Evolutionary conservation across 2,329 filamentous ascomycete species (phyloP).

Genomic region (Geoglossum cookeanum): DNA sequence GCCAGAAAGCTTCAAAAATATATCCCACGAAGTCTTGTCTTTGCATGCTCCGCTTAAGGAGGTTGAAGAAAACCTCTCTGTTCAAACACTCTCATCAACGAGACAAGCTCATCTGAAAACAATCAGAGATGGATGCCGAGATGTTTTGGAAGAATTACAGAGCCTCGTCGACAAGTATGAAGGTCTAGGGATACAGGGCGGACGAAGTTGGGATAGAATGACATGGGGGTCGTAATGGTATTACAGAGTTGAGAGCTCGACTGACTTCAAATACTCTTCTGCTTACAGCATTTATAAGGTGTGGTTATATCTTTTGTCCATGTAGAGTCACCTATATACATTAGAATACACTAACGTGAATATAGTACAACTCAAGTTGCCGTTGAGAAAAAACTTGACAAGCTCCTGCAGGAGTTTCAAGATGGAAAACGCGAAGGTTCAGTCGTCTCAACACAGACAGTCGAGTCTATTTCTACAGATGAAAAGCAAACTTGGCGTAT

Average conservation of each 20-base stretch:
- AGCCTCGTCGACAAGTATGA: constrained; percentile 13
- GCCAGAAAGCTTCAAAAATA: constrained; percentile 13
- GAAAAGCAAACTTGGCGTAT: constrained; percentile 8
- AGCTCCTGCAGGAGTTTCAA: constrained; percentile 6
- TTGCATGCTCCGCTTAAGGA: constrained; percentile 15
- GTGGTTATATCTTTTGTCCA: not conserved
- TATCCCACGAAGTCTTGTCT: constrained; percentile 13
- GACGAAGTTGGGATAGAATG: constrained; percentile 16
- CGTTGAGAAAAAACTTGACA: constrained; percentile 9
- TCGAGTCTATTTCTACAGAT: constrained; percentile 7
- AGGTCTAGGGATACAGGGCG: constrained; percentile 13
- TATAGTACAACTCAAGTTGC: constrained; percentile 5
- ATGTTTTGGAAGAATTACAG: constrained; percentile 12
- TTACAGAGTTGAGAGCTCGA: constrained; percentile 13
- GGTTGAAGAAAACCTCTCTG: constrained; percentile 12
- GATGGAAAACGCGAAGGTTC: constrained; percentile 8
- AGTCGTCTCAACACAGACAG: constrained; percentile 6
- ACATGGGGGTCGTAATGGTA: too few relatives aligned
- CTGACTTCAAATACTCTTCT: constrained; percentile 13
- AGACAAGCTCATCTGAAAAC: constrained; percentile 1
- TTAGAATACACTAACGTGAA: not conserved
- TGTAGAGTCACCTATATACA: not conserved
- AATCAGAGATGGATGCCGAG: constrained; percentile 5
- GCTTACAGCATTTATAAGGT: constrained; percentile 12
- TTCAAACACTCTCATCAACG: constrained; percentile 8